A percentile compares a stretch with the other conserved stretches of the same genome.
Evolutionary conservation across 2,329 filamentous ascomycete species (phyloP).

Genomic region (Aspergillus intermedius): DNA sequence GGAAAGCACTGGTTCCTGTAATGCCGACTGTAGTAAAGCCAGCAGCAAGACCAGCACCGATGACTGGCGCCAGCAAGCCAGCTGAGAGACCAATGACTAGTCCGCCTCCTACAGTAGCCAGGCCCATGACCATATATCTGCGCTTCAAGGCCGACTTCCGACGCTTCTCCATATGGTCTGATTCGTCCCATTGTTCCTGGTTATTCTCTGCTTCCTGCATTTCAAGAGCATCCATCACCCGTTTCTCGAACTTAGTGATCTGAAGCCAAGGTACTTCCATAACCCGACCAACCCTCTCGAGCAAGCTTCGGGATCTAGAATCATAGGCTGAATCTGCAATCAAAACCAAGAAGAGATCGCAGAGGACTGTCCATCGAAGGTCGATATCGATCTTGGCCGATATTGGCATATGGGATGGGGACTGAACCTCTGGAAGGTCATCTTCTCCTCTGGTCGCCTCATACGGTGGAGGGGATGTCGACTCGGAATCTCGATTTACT

Average conservation of each 20-base stretch:
- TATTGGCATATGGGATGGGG: constrained; percentile 72
- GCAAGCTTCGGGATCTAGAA: constrained; percentile 71
- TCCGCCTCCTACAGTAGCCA: constrained; percentile 91
- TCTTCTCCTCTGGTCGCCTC: constrained; percentile 55
- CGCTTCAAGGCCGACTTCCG: constrained; percentile 74
- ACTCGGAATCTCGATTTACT: constrained; percentile 37
- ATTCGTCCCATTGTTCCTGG: constrained; percentile 89
- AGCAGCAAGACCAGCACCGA: constrained; percentile 86
- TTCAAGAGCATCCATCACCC: constrained; percentile 90
- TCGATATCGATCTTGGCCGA: constrained; percentile 90
- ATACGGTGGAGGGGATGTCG: constrained; percentile 48
- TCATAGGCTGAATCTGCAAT: constrained; percentile 96
- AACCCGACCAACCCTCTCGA: constrained; percentile 75
- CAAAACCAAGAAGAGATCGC: constrained; percentile 90
- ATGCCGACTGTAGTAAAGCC: constrained; percentile 95
- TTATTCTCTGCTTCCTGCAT: constrained; percentile 94
- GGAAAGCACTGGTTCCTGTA: constrained; percentile 77
- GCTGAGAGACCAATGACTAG: constrained; percentile 93
- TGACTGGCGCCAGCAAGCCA: constrained; percentile 83
- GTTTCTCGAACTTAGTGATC: constrained; percentile 93
- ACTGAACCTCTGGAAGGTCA: constrained; percentile 71
- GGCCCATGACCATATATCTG: constrained; percentile 88
- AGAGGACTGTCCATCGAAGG: constrained; percentile 91
- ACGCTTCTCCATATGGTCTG: constrained; percentile 82
- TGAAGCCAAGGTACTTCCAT: constrained; percentile 84